These are phyloP conservation scores for Erodium maritimum DNA, from an alignment of 345 rosid genomes.

Conservation along the genomic window DNA sequence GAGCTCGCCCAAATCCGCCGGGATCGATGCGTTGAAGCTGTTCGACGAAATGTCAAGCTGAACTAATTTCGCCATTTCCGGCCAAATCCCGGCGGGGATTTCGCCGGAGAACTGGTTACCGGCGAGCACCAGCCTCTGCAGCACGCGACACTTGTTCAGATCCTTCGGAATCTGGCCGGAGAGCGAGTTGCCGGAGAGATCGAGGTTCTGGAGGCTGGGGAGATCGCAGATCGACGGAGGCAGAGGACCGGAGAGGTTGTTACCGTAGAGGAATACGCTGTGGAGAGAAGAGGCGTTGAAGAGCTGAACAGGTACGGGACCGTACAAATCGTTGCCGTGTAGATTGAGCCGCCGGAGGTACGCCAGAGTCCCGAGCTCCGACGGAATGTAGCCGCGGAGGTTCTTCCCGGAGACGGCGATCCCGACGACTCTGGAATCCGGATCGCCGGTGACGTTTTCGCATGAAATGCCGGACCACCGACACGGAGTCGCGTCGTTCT, in stretches of 20 bases:
- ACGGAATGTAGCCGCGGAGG: constrained; percentile 83
- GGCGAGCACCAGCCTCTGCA: constrained; percentile 20
- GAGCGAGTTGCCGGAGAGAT: constrained; percentile 68
- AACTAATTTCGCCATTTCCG: constrained; percentile 16
- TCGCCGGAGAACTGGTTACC: constrained; percentile 15
- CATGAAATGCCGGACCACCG: constrained; percentile 85
- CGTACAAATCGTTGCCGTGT: constrained; percentile 56
- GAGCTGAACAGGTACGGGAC: constrained; percentile 66
- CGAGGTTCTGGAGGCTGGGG: constrained; percentile 75
- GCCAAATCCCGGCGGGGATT: constrained; percentile 26
- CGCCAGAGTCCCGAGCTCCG: constrained; percentile 68
- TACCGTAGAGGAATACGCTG: constrained; percentile 61
- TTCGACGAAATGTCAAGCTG: constrained; percentile 27
- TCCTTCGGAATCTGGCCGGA: constrained; percentile 55
- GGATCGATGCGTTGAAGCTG: constrained; percentile 17
- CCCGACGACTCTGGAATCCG: constrained; percentile 66
- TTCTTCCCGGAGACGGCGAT: constrained; percentile 52
- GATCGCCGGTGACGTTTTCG: constrained; percentile 45
- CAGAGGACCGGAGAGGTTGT: constrained; percentile 68
- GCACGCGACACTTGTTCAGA: constrained; percentile 46
- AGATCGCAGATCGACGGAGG: constrained; percentile 69
- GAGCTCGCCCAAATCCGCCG: constrained; percentile 24
- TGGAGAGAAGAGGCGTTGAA: constrained; percentile 90
- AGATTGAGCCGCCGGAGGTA: constrained; percentile 85
- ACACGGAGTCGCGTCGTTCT: constrained; percentile 67